phyloP scores from a whole-genome alignment of 441 rosid species.

The Raphanus hybrid region DNA sequence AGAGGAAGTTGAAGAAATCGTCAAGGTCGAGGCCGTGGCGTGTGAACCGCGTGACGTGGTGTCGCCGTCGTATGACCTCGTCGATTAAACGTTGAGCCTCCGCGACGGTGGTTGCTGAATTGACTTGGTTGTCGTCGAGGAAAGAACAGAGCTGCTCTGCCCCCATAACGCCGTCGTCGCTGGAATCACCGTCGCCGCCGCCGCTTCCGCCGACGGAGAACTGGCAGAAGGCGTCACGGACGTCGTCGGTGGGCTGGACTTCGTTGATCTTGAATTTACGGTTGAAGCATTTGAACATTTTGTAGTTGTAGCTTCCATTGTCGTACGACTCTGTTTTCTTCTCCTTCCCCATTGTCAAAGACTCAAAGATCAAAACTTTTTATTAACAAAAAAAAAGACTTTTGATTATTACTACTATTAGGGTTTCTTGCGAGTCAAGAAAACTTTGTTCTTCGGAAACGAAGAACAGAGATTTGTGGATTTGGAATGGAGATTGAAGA shows the following conservation, averaged over 20 bases:
- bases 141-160: slow-evolving; percentile 52
- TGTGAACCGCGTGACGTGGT: slow-evolving; percentile 43
- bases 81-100: slow-evolving; percentile 56
- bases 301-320: slow-evolving; percentile 66
- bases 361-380: not conserved
- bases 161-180: slow-evolving; percentile 41
- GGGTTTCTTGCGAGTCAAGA: slow-evolving; percentile 26
- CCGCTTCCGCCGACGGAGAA: slow-evolving; percentile 41
- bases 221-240: slow-evolving; percentile 46
- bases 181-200: slow-evolving; percentile 24
- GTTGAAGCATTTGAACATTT: slow-evolving; percentile 62
- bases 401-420: not conserved
- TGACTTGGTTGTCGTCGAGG: slow-evolving; percentile 53
- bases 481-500: slow-evolving; percentile 9
- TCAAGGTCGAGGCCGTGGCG: slow-evolving; percentile 51
- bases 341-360: slow-evolving; percentile 47
- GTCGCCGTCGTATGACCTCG: slow-evolving; percentile 47
- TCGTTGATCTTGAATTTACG: slow-evolving; percentile 68
- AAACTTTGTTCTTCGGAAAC: slow-evolving; percentile 6
- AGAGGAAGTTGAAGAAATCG: slow-evolving; percentile 61
- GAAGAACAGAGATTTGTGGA: slow-evolving; percentile 36
- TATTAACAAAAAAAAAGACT: not conserved
- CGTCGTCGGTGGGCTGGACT: slow-evolving; percentile 61
- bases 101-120: slow-evolving; percentile 34
- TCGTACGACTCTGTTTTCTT: slow-evolving; percentile 42